Evolutionary conservation across 345 rosid genomes (phyloP), one percentile per base, ranked within the genome.

Genomic region (Euphorbia peplus): DNA sequence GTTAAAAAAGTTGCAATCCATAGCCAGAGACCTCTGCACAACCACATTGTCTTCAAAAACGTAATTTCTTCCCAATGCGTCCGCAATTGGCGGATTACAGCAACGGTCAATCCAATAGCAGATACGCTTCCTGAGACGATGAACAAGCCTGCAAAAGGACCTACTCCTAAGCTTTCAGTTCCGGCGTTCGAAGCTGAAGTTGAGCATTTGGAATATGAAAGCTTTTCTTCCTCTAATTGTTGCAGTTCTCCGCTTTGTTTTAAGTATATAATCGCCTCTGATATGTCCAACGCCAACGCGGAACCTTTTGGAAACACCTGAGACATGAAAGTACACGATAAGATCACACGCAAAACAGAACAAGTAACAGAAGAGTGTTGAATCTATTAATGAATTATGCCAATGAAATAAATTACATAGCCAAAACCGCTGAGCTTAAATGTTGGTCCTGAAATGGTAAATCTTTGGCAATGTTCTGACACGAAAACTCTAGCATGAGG

Each of bases 131-230:
- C 63, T 53, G 73, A 54, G 21, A 68, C 30, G n/a, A 63, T 63
- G 26, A 74, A 74, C 14, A 68, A 68, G 19, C 69, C 60, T n/a
- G 32, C 39, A 37, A 74, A 68, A 1, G 77, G 47, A 28, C 32
- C 24, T 4, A 69, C 21, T 14, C 77, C 73, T 55, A 68, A 25
- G 11, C 68, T 10, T 63, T 52, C 25, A 37, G 5, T 63, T 21
- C 12, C 54, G 32, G 37, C n/a, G 35, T 19, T 22, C 15, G 46
- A 13, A 3, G 30, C 44, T 50, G 30, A 57, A 32, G 19, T 15
- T 19, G 21, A 52, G 19, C 16, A 66, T 66, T 66, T 52, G 13
- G 32, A 24, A 52, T 19, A 11, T 32, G 60, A 14, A 6, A 66
- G 3, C 37, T n/a, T 66, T 53, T 53, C 26, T 4, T 66, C 29